Conservation (phyloP, 2,329 filamentous ascomycete genomes). For the Trichophyton verrucosum region DNA sequence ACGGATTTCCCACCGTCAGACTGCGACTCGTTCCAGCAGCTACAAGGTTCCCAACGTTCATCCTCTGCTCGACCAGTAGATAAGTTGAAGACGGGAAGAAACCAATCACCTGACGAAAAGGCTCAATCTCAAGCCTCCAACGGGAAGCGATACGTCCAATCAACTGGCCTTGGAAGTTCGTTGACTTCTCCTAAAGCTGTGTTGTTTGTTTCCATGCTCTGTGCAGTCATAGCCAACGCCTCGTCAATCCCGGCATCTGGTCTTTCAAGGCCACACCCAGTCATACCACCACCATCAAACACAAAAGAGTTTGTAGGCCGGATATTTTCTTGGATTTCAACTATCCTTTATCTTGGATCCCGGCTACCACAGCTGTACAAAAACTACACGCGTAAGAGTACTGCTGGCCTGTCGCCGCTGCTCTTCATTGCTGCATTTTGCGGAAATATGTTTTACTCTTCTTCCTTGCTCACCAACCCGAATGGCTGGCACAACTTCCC, state of each 20-base stretch:
- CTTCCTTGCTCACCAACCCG: conserved; percentile 50
- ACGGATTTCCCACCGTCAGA: conserved; percentile 27
- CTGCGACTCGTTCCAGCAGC: conserved; percentile 16
- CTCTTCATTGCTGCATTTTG: conserved; percentile 56
- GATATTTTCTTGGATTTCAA: conserved; percentile 45
- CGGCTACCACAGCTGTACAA: conserved; percentile 54
- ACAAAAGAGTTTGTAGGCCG: conserved; percentile 36
- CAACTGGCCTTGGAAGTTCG: conserved; percentile 16
- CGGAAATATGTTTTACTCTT: conserved; percentile 56
- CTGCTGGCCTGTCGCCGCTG: conserved; percentile 49
- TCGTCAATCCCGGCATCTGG: conserved; percentile 25
- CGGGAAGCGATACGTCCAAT: conserved; percentile 19
- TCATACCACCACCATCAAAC: conserved; percentile 18
- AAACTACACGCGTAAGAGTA: conserved; percentile 51
- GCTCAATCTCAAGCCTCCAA: conserved; percentile 18
- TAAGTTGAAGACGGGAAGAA: conserved; percentile 10
- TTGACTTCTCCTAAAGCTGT: conserved; percentile 33
- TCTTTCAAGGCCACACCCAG: conserved; percentile 11
- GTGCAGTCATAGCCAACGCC: conserved; percentile 33
- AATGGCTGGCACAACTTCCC: conserved; percentile 48
- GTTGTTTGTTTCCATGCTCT: conserved; percentile 34
- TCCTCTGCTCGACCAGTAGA: conserved; percentile 14
- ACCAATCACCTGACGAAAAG: conserved; percentile 26
- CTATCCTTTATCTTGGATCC: conserved; percentile 46
- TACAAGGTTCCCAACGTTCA: conserved; percentile 13